Evolutionary conservation across 2,329 filamentous ascomycete species (phyloP).

Genomic region (Dactylellina parvicollis): DNA sequence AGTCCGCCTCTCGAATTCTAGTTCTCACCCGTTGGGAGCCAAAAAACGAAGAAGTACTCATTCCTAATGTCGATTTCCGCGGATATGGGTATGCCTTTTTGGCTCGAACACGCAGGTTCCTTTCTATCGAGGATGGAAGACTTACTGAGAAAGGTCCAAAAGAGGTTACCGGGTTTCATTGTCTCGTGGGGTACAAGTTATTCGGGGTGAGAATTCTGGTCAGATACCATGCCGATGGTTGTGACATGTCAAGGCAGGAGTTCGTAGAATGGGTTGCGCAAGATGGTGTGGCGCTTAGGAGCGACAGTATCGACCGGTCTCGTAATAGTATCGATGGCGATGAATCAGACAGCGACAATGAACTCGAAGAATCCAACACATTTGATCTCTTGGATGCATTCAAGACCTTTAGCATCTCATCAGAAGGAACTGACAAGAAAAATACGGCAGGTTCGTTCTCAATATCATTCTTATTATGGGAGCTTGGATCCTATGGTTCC

Average conservation of each 20-base stretch:
- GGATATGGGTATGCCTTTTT: slow-evolving; percentile 32
- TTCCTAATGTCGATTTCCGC: slow-evolving; percentile 3
- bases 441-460: not conserved
- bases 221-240: slow-evolving; percentile 35
- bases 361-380: slow-evolving; percentile 13
- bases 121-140: slow-evolving; percentile 3
- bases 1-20: not conserved
- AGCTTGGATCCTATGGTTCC: too few relatives aligned
- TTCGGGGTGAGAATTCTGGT: slow-evolving; percentile 24
- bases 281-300: too few relatives aligned
- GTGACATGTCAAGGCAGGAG: slow-evolving; percentile 25
- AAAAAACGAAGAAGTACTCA: slow-evolving; percentile 9
- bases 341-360: not conserved
- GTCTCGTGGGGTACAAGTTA: slow-evolving; percentile 25
- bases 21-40: slow-evolving; percentile 36
- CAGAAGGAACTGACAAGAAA: not conserved
- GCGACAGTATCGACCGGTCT: not conserved
- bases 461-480: not conserved
- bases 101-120: slow-evolving; percentile 1
- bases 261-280: slow-evolving; percentile 27
- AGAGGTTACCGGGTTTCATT: slow-evolving; percentile 31
- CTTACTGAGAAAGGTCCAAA: not conserved
- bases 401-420: slow-evolving; percentile 16
- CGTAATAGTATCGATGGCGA: not conserved
- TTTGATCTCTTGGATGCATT: slow-evolving; percentile 37